Conservation (phyloP, 2,329 filamentous ascomycete species). For the Epichloe gansuensis region DNA sequence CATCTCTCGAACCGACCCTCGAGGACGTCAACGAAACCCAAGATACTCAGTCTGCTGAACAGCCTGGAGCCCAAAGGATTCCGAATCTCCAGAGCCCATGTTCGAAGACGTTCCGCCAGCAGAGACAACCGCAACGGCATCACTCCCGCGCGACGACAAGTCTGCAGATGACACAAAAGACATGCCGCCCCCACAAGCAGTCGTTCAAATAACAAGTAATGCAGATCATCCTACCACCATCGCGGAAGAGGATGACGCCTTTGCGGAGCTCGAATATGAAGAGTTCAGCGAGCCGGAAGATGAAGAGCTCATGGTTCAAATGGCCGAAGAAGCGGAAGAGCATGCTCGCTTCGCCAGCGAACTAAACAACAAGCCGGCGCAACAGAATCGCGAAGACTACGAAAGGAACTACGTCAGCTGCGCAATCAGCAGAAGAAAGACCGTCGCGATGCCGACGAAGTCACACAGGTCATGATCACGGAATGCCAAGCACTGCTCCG, state of each 20-base stretch:
- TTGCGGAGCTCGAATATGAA: conserved; percentile 53
- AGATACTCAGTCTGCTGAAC: not conserved
- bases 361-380: conserved; percentile 62
- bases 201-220: not conserved
- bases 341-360: conserved; percentile 85
- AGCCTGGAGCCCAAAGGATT: conserved; percentile 7
- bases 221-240: not conserved
- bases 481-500: conserved; percentile 87
- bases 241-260: conserved; percentile 27
- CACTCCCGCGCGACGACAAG: not conserved
- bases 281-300: conserved; percentile 82
- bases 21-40: not conserved
- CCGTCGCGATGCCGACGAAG: conserved; percentile 88
- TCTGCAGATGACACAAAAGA: not conserved
- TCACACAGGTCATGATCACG: conserved; percentile 88
- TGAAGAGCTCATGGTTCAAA: conserved; percentile 72
- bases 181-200: not conserved
- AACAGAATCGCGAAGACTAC: conserved; percentile 65
- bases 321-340: conserved; percentile 85
- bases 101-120: conserved; percentile 24
- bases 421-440: conserved; percentile 95
- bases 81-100: conserved; percentile 23
- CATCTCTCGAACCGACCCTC: conserved; percentile 1
- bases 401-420: conserved; percentile 77
- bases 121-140: conserved; percentile 4